Conservation (phyloP, 495 filamentous ascomycete species). For the Penicillium maclennaniae region DNA sequence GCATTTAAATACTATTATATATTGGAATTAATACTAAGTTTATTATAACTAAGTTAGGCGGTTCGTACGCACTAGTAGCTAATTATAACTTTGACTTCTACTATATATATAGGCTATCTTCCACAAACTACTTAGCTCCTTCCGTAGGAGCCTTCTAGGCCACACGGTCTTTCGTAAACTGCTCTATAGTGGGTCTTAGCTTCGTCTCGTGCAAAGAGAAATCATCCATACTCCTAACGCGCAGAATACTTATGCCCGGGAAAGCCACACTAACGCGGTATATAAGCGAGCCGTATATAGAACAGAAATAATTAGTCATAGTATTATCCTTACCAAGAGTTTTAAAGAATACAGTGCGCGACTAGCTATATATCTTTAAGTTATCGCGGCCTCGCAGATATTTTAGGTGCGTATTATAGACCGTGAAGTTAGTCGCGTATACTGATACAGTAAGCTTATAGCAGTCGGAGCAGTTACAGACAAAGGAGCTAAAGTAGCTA, state of each 20-base stretch:
- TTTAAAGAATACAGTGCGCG: background rate
- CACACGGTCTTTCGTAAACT: constrained; percentile 6
- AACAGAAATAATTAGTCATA: constrained; percentile 56
- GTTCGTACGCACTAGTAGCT: too few species aligned
- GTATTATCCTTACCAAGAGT: constrained; percentile 39
- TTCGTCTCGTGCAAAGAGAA: constrained; percentile 48
- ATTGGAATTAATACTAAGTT: background rate
- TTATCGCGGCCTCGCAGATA: too few species aligned
- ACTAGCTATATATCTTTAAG: too few species aligned
- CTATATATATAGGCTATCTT: background rate
- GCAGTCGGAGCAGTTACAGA: too few species aligned
- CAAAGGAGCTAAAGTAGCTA: too few species aligned
- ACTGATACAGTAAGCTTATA: too few species aligned
- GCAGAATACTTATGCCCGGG: constrained; percentile 38
- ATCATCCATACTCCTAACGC: constrained; percentile 53
- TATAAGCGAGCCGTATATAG: constrained; percentile 50
- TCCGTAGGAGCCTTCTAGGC: background rate
- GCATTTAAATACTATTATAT: too few species aligned
- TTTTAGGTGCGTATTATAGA: too few species aligned
- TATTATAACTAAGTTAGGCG: too few species aligned
- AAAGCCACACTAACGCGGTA: constrained; percentile 35
- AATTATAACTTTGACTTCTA: background rate
- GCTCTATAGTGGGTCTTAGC: constrained; percentile 32
- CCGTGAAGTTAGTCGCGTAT: too few species aligned
- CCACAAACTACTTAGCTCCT: background rate